phyloP scores from a whole-genome alignment of 352 stramenopile species.

The Aphanomyces cochlioides region DNA sequence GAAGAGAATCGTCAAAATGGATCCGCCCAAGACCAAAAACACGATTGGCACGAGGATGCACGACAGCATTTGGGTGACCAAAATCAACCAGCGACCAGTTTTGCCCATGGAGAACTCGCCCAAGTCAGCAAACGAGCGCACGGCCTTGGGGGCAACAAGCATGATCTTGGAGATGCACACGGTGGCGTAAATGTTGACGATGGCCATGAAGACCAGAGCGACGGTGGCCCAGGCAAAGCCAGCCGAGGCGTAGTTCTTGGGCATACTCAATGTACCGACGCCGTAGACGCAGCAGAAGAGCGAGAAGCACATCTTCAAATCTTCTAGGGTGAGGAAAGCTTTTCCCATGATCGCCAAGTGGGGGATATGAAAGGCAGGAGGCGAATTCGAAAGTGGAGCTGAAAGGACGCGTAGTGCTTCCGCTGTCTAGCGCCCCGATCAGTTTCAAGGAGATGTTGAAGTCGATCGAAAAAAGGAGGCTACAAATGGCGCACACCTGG shows the following conservation, averaged over 20 bases:
- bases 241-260: conserved; percentile 52
- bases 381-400: too few species aligned
- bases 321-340: too few species aligned
- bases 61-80: conserved; percentile 33
- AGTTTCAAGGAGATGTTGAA: too few species aligned
- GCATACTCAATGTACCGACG: conserved; percentile 67
- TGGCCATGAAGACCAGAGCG: conserved; percentile 27
- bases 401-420: too few species aligned
- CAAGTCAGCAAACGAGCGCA: conserved; percentile 61
- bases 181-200: conserved; percentile 27
- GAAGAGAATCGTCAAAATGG: conserved; percentile 26
- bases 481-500: too few species aligned
- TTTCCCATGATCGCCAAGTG: too few species aligned
- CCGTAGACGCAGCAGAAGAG: background rate
- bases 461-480: too few species aligned
- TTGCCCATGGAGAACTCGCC: conserved; percentile 53
- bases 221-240: conserved; percentile 18
- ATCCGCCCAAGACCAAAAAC: conserved; percentile 32
- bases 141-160: conserved; percentile 45
- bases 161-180: conserved; percentile 48
- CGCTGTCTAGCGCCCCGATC: too few species aligned
- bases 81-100: conserved; percentile 48
- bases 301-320: too few species aligned
- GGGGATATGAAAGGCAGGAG: too few species aligned
- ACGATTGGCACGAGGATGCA: conserved; percentile 24